phyloP scores from a whole-genome alignment of 2,329 filamentous ascomycete species.

The Exophiala viscosa region DNA sequence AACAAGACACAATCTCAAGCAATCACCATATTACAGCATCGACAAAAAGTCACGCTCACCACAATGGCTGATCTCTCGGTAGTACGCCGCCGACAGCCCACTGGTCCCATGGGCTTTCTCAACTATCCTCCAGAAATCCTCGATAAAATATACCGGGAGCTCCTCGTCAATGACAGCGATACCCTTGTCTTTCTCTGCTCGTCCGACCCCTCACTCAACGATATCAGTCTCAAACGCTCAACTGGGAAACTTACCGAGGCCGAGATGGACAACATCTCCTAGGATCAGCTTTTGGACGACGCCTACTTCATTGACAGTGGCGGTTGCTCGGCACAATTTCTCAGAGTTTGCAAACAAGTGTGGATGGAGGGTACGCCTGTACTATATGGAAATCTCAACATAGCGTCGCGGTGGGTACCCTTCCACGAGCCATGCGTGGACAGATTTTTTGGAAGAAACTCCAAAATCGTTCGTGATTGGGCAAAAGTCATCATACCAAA shows the following conservation, averaged over 20 bases:
- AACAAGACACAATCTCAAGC: too few species aligned
- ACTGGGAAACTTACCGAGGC: neutral
- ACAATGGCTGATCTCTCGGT: constrained; percentile 2
- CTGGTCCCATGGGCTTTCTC: constrained; percentile 13
- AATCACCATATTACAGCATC: too few species aligned
- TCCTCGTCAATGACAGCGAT: constrained; percentile 12
- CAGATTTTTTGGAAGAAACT: constrained; percentile 8
- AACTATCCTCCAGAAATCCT: constrained; percentile 17
- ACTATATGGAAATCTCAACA: constrained; percentile 12
- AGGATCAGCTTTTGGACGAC: constrained; percentile 5
- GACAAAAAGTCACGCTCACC: neutral
- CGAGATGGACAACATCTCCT: neutral
- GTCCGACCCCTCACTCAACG: neutral
- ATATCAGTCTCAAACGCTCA: constrained; percentile 1
- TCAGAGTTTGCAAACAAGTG: constrained; percentile 16
- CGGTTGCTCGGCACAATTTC: constrained; percentile 14
- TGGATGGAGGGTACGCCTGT: constrained; percentile 10
- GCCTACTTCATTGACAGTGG: constrained; percentile 9
- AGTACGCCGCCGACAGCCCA: neutral
- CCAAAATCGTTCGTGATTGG: constrained; percentile 3
- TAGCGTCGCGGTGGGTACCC: constrained; percentile 7
- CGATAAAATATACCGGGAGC: constrained; percentile 12
- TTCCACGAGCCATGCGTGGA: constrained; percentile 4
- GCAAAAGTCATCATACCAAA: constrained; percentile 4
- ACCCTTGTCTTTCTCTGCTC: constrained; percentile 14